Evolutionary conservation across 148 eudicot genomes (phyloP).

Genomic region (Tetragonia tetragonoides): DNA sequence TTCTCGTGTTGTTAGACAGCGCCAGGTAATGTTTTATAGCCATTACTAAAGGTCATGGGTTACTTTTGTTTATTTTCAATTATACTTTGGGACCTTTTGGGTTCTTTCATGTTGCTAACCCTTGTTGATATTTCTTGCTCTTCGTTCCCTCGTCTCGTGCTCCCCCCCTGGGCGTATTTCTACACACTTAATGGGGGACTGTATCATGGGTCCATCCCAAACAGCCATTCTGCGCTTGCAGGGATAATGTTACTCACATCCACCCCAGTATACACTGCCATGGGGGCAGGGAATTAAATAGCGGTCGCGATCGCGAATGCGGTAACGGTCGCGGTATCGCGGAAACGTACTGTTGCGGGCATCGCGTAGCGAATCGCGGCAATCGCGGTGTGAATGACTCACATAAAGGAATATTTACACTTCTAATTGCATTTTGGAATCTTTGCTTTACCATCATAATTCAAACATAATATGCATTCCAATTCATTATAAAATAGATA

Average conservation of each 20-base stretch:
- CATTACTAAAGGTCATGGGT: background rate
- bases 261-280: background rate
- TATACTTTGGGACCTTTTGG: background rate
- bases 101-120: background rate
- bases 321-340: no score
- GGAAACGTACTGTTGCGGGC: no score
- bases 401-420: no score
- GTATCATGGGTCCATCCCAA: background rate
- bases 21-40: slow-evolving; percentile 50
- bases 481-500: no score
- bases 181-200: background rate
- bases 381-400: no score
- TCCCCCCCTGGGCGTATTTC: background rate
- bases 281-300: no score
- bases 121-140: background rate
- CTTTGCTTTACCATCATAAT: no score
- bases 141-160: background rate
- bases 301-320: no score
- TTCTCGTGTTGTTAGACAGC: slow-evolving; percentile 63
- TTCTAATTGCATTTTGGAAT: no score
- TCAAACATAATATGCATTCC: no score
- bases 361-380: no score
- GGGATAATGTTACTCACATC: background rate
- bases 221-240: background rate
- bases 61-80: background rate